Evolutionary conservation across 441 rosid species (phyloP).

Genomic region (Mallotus repandus): DNA sequence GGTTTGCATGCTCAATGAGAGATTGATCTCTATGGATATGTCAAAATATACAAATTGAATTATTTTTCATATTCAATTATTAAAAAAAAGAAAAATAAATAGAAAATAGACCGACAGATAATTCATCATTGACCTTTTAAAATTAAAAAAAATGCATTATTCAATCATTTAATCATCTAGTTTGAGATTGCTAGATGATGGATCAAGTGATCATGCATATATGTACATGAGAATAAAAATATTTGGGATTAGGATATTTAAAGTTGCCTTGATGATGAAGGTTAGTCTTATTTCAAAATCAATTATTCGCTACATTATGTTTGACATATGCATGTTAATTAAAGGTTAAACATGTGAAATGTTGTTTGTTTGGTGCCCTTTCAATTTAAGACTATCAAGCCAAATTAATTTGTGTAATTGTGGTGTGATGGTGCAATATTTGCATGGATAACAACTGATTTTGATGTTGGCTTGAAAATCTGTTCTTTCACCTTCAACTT

Average conservation of each 20-base stretch:
- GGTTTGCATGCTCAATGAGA: constrained; percentile 6
- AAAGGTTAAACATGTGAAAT: neutral
- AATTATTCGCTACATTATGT: neutral
- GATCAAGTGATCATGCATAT: too few species aligned
- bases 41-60: neutral
- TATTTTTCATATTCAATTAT: too few species aligned
- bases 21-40: neutral
- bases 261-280: constrained; percentile 6
- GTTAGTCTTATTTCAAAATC: neutral
- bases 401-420: neutral
- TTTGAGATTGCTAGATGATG: too few species aligned
- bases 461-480: neutral
- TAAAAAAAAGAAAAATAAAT: too few species aligned
- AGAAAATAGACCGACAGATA: too few species aligned
- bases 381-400: neutral
- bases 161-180: too few species aligned
- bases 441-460: constrained; percentile 6
- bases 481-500: neutral
- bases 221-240: too few species aligned
- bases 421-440: neutral
- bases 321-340: neutral
- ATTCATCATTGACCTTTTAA: too few species aligned
- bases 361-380: neutral
- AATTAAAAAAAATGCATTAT: too few species aligned
- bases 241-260: neutral